These are phyloP conservation scores for Saccharomyces hybrid DNA, from an alignment of 1,139 yeast genomes.

Conservation along the genomic window DNA sequence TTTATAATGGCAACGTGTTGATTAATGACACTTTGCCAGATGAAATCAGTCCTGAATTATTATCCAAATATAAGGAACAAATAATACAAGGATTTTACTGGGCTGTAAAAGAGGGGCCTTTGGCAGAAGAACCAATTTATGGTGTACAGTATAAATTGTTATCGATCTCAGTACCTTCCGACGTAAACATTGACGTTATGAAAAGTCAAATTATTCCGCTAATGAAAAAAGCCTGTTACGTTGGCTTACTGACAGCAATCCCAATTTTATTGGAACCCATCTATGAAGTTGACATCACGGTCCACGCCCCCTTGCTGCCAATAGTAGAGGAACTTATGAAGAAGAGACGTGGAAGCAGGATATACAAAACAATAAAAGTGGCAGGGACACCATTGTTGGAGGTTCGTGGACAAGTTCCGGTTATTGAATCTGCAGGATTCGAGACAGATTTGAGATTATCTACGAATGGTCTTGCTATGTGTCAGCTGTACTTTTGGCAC, in stretches of 20 bases:
- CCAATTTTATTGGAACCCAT: conserved; percentile 83
- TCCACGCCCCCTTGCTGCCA: conserved; percentile 42
- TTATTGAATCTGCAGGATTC: conserved; percentile 82
- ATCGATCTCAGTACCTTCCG: conserved; percentile 36
- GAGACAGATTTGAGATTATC: conserved; percentile 76
- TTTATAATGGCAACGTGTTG: conserved; percentile 52
- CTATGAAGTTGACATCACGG: conserved; percentile 53
- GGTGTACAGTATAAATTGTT: conserved; percentile 65
- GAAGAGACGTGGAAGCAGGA: conserved; percentile 58
- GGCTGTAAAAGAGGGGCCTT: conserved; percentile 82
- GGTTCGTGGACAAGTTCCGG: conserved; percentile 66
- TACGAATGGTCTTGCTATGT: conserved; percentile 72
- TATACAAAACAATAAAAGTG: conserved; percentile 46
- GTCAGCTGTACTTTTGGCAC: conserved; percentile 53
- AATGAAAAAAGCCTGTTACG: conserved; percentile 74
- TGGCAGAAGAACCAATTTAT: conserved; percentile 76
- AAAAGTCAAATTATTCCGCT: conserved; percentile 74
- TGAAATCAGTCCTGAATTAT: conserved; percentile 53
- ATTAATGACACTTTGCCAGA: conserved; percentile 71
- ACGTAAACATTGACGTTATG: conserved; percentile 42
- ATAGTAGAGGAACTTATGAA: conserved; percentile 46
- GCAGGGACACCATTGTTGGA: conserved; percentile 67
- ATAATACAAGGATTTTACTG: conserved; percentile 75
- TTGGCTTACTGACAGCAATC: conserved; percentile 68
- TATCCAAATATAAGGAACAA: conserved; percentile 42